Conservation (phyloP, 2,329 filamentous ascomycete genomes). For the Scytalidium lignicola region DNA sequence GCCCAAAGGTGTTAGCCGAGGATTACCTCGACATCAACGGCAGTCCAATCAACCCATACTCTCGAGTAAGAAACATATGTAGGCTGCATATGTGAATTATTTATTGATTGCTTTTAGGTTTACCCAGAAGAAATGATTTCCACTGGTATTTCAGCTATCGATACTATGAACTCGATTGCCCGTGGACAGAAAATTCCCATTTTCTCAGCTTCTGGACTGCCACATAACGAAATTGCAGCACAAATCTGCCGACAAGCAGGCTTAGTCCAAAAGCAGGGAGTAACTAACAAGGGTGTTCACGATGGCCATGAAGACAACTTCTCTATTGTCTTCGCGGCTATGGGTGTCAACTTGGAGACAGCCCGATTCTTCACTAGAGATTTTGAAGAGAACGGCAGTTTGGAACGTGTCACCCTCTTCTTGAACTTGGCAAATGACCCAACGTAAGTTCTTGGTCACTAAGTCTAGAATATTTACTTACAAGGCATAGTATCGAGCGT, state of each 20-base stretch:
- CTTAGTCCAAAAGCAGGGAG: constrained; percentile 70
- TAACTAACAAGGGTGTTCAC: constrained; percentile 88
- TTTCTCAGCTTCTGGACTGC: constrained; percentile 96
- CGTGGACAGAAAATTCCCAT: constrained; percentile 99
- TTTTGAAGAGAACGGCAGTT: constrained; percentile 97
- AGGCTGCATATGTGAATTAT: not conserved
- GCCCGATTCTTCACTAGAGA: constrained; percentile 97
- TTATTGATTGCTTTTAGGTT: constrained; percentile 49
- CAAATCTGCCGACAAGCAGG: constrained; percentile 97
- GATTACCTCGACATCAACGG: constrained; percentile 99
- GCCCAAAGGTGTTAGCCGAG: constrained; percentile 94
- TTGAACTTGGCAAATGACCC: constrained; percentile 98
- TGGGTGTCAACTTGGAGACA: constrained; percentile 99
- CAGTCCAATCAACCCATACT: constrained; percentile 97
- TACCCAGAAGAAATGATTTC: constrained; percentile 99
- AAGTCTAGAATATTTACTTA: constrained; percentile 3
- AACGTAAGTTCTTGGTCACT: constrained; percentile 58
- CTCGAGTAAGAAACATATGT: constrained; percentile 60
- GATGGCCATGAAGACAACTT: constrained; percentile 99
- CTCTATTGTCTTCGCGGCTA: constrained; percentile 98
- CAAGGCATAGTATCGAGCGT: constrained; percentile 75
- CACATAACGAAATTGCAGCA: constrained; percentile 98
- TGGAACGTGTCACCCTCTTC: constrained; percentile 97
- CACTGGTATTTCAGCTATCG: constrained; percentile 97
- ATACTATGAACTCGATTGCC: constrained; percentile 97